Base-by-base conservation (phyloP, 257 asterid species). In the Plectranthus barbatus region DNA sequence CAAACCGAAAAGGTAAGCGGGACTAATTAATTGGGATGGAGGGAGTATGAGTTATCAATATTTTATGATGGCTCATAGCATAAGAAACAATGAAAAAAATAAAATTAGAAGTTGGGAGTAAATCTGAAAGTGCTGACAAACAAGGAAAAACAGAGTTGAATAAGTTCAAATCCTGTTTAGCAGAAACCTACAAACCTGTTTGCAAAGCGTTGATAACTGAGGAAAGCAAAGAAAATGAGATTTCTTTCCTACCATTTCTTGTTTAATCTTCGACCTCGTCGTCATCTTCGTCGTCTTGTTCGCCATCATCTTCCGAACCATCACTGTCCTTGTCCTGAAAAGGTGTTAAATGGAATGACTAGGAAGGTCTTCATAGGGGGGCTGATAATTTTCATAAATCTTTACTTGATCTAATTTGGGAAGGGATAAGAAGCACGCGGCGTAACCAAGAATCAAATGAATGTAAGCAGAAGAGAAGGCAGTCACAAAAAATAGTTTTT, bases 291-390 rank as follows among this genome's bases (percentile, higher is more conserved):
- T 76, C 83, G 0, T 75, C 84, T 42, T 77, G 73, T 2, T 64
- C 82, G 0, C 73, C 84, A 8, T 80, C 81, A 34, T 79, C 83
- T 19, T 88, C 95, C 55, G 88, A 74, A 42, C 79, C 90, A 20
- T 78, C 93, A 60, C 78, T 83, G 66, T 74, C 91, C 68, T 84
- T 83, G 26, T 74, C 87, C 94, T 85, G 76, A 71, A 72, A 24
- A 2, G n/a, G n/a, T n/a, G n/a, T n/a, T n/a, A n/a, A 71, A 51
- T 39, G 6, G 18, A 4, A 36, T 72, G 48, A 29, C 1, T 33
- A 18, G 9, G 18, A 7, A 14, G 45, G 49, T 49, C 34, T 49
- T 15, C 7, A 41, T 21, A 14, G n/a, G n/a, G n/a, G n/a, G n/a
- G n/a, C n/a, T n/a, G n/a, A n/a, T n/a, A n/a, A n/a, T n/a, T n/a